Conservation (phyloP, 805 yeast genomes). For the Diddensiella transvaalensis region DNA sequence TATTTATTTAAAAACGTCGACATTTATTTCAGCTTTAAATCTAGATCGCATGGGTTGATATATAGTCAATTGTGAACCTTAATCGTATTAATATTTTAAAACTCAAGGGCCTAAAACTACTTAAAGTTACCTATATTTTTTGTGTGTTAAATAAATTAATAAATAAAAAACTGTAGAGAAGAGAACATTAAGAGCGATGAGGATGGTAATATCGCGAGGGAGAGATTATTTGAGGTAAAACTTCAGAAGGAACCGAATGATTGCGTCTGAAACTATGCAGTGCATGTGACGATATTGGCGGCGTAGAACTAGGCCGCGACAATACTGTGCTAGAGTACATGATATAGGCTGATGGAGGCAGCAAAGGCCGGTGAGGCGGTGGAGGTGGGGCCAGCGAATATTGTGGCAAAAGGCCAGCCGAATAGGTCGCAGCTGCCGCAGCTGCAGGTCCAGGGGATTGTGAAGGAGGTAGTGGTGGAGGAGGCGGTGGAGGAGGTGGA, state of each 20-base stretch:
- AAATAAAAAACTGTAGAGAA: neutral
- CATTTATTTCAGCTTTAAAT: too few species aligned
- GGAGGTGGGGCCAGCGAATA: slow-evolving; percentile 1
- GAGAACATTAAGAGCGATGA: too few species aligned
- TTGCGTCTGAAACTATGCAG: neutral
- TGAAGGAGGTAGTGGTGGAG: neutral
- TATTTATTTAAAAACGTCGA: too few species aligned
- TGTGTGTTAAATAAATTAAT: neutral
- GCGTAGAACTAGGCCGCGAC: slow-evolving; percentile 17
- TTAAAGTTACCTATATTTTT: too few species aligned
- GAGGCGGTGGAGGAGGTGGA: slow-evolving; percentile 6
- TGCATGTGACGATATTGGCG: slow-evolving; percentile 9
- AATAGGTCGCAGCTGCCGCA: neutral
- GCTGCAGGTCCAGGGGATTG: neutral
- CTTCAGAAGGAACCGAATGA: slow-evolving; percentile 2
- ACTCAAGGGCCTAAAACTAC: neutral
- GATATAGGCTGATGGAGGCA: slow-evolving; percentile 2
- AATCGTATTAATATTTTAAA: too few species aligned
- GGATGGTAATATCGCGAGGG: too few species aligned
- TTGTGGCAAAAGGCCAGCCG: neutral
- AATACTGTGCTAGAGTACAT: slow-evolving; percentile 8
- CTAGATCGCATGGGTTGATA: too few species aligned
- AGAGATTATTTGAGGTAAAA: neutral
- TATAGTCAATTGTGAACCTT: too few species aligned
- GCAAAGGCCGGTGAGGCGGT: slow-evolving; percentile 6